phyloP scores from a whole-genome alignment of 208 protist genomes.

The Crithidia brevicula region DNA sequence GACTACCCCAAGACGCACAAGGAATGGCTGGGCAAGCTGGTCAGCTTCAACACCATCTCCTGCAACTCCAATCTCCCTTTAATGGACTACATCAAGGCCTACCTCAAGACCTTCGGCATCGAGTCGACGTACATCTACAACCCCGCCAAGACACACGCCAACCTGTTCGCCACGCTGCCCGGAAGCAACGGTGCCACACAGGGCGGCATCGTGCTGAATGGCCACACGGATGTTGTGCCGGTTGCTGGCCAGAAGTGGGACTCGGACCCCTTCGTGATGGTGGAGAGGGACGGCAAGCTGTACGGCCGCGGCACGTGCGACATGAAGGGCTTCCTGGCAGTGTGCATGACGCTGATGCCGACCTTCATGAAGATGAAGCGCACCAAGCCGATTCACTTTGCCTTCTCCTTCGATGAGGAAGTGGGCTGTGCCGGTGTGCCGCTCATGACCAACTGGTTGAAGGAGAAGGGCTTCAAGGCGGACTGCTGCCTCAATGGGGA shows the following conservation, averaged over 20 bases:
- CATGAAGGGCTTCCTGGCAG: conserved; percentile 66
- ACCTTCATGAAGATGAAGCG: conserved; percentile 46
- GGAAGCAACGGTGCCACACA: conserved; percentile 37
- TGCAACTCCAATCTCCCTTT: conserved; percentile 47
- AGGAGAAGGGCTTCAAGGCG: conserved; percentile 29
- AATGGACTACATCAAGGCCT: conserved; percentile 35
- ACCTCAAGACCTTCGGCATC: conserved; percentile 29
- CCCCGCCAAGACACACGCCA: conserved; percentile 39
- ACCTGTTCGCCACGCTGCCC: conserved; percentile 49
- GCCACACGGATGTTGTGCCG: conserved; percentile 65
- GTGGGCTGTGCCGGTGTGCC: conserved; percentile 39
- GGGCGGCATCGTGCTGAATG: conserved; percentile 59
- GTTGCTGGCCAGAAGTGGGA: conserved; percentile 65
- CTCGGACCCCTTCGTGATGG: conserved; percentile 55
- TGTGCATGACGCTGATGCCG: conserved; percentile 45
- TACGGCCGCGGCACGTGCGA: conserved; percentile 55
- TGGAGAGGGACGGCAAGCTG: conserved; percentile 53
- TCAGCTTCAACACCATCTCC: conserved; percentile 48
- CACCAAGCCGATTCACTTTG: conserved; percentile 54
- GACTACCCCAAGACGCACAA: conserved; percentile 3
- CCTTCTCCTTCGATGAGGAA: conserved; percentile 58
- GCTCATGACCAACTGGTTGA: conserved; percentile 34
- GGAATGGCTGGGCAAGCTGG: conserved; percentile 47
- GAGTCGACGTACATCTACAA: conserved; percentile 30
- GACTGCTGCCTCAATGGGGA: conserved; percentile 49